phyloP scores from a whole-genome alignment of 495 filamentous ascomycete species.

The Podospora anserina region DNA sequence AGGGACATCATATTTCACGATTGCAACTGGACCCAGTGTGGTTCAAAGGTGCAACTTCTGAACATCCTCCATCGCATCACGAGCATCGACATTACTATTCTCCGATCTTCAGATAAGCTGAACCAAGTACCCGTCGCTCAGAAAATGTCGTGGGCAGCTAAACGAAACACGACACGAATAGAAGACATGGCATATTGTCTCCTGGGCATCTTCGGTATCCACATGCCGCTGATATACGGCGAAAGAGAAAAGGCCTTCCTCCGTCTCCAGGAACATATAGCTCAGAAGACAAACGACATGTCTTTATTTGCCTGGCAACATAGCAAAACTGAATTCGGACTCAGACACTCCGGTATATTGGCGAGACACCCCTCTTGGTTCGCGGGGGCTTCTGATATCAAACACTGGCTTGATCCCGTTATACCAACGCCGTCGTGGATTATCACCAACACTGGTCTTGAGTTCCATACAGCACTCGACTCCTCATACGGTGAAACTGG shows the following conservation, averaged over 20 bases:
- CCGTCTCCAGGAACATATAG: too few species aligned
- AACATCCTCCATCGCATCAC: conserved; percentile 28
- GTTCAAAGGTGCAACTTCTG: conserved; percentile 2
- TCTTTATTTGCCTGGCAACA: too few species aligned
- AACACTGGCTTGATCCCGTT: too few species aligned
- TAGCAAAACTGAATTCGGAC: too few species aligned
- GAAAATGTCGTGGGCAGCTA: conserved; percentile 39
- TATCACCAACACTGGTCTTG: too few species aligned
- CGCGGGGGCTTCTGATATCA: too few species aligned
- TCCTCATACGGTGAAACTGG: too few species aligned
- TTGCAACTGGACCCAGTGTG: conserved; percentile 21
- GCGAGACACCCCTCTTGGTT: too few species aligned
- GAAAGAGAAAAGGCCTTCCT: conserved; percentile 21
- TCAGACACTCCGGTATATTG: too few species aligned
- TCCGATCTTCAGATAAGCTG: neutral
- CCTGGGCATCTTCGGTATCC: conserved; percentile 36
- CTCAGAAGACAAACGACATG: too few species aligned
- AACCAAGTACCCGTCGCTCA: conserved; percentile 26
- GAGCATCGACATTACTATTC: conserved; percentile 21
- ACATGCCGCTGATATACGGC: conserved; percentile 42
- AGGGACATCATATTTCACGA: conserved; percentile 32
- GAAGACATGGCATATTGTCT: conserved; percentile 42
- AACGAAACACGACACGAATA: conserved; percentile 22
- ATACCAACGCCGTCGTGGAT: too few species aligned
- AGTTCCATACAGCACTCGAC: too few species aligned